Conservation (phyloP, 768 basidiomycete species). For the Kwoniella botswanensis region DNA sequence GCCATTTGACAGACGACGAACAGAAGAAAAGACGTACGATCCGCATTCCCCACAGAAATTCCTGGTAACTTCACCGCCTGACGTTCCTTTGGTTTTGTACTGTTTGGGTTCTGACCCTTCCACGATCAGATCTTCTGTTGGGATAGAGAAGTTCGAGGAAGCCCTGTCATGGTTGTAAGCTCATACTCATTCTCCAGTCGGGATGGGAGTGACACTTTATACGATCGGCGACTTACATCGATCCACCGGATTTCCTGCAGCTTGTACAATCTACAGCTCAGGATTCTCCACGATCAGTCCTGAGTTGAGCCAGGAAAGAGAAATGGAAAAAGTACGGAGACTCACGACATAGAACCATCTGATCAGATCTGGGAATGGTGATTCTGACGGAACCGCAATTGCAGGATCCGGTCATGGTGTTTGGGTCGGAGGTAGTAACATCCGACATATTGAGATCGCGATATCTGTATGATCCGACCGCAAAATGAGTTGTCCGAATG, state of each 20-base stretch:
- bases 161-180: slow-evolving; percentile 2
- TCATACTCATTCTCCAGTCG: neutral
- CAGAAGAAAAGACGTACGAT: slow-evolving; percentile 10
- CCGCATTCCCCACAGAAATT: slow-evolving; percentile 24
- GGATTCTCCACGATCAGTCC: neutral
- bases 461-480: too few relatives aligned
- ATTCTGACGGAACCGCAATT: slow-evolving; percentile 18
- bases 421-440: neutral
- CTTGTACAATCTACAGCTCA: slow-evolving; percentile 12
- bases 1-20: too few relatives aligned
- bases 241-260: slow-evolving; percentile 22
- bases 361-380: slow-evolving; percentile 11
- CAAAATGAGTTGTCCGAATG: too few relatives aligned
- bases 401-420: slow-evolving; percentile 20
- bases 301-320: too few relatives aligned
- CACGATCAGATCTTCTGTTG: slow-evolving; percentile 6
- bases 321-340: neutral
- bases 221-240: slow-evolving; percentile 10
- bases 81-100: slow-evolving; percentile 12
- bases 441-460: slow-evolving; percentile 12
- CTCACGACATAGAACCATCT: slow-evolving; percentile 22
- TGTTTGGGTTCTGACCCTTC: slow-evolving; percentile 7
- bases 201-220: neutral
- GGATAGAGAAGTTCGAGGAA: slow-evolving; percentile 12
- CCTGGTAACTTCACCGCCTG: slow-evolving; percentile 12